Evolutionary conservation across 108 stramenopile genomes (phyloP).

Genomic region (Pseudonitzschia multiseries): DNA sequence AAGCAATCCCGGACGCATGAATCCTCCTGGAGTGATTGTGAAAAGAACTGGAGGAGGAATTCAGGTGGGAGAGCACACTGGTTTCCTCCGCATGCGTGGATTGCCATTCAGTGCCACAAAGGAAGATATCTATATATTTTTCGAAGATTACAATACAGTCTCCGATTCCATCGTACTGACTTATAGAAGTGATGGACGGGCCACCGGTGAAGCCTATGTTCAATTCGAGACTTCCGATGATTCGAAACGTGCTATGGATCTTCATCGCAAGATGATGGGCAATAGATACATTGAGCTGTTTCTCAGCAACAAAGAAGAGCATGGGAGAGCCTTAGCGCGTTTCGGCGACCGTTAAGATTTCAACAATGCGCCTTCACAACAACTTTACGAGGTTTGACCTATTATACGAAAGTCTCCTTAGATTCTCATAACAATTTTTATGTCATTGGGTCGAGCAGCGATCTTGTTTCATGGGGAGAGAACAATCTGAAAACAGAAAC

Average conservation of each 20-base stretch:
- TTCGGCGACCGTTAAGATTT: slow-evolving; percentile 63
- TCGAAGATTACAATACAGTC: slow-evolving; percentile 76
- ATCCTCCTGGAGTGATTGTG: slow-evolving; percentile 24
- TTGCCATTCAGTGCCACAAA: slow-evolving; percentile 89
- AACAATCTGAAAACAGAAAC: background rate
- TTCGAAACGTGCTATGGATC: slow-evolving; percentile 78
- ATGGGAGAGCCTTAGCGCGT: slow-evolving; percentile 72
- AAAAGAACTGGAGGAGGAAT: slow-evolving; percentile 79
- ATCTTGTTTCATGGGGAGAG: slow-evolving; percentile 13
- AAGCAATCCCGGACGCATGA: slow-evolving; percentile 31
- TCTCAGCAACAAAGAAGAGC: slow-evolving; percentile 93
- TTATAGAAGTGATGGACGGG: slow-evolving; percentile 89
- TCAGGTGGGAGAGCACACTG: slow-evolving; percentile 89
- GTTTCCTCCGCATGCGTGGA: slow-evolving; percentile 90
- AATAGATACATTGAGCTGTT: slow-evolving; percentile 95
- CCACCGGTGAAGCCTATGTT: slow-evolving; percentile 93
- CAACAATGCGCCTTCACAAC: background rate
- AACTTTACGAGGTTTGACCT: slow-evolving; percentile 1
- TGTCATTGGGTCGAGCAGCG: slow-evolving; percentile 13
- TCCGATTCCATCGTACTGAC: slow-evolving; percentile 85
- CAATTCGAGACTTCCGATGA: slow-evolving; percentile 81
- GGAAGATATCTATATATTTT: slow-evolving; percentile 89
- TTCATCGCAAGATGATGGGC: slow-evolving; percentile 88
- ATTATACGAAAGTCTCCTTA: background rate
- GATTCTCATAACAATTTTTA: slow-evolving; percentile 8